Evolutionary conservation across 805 yeast species (phyloP), one percentile per base, ranked within the genome.

Genomic region (Saccharomycopsis schoenii): DNA sequence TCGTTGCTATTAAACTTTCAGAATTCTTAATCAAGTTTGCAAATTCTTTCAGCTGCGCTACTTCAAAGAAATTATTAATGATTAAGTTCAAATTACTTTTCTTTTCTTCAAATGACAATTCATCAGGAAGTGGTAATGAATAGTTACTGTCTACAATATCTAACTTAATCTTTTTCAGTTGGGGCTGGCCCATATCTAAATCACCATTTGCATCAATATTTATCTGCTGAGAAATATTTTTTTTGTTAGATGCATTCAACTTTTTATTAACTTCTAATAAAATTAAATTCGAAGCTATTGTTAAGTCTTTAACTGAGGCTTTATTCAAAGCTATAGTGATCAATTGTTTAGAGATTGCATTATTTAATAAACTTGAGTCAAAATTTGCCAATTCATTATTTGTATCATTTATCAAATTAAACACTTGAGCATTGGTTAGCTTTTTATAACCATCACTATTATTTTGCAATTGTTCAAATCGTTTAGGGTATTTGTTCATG

Each of bases 331-430:
- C 90, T 1, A 82, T 80, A 60, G 82, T 74, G 15, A 86, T 89
- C 79, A 86, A 85, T 55, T 81, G 79, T 24, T 79, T 79, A 60
- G 91, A 79, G 0, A 86, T 76, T 58, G 83, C 82, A 24, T 80
- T 80, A 4, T 94, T 86, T 8, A 94, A 74, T 10, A 81, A 74
- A 1, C 89, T 77, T 60, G 89, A 81, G 70, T 93, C 93, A 68
- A 89, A 86, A 43, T 79, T 78, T 39, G 83, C 79, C 61, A 89
- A 74, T 57, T 85, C 84, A 68, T 85, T 83, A 50, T 75, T 72
- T 39, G 83, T 74, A 47, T 81, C 83, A 14, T 87, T 84, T 21
- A 21, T 47, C 62, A 93, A 77, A 34, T 85, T 81, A 70, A 82
- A 94, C 51, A 92, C 73, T 15, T 84, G 76, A 58, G 85, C 80